Base-by-base conservation (phyloP, 1,284 basidiomycete genomes). In the Grifola frondosa region DNA sequence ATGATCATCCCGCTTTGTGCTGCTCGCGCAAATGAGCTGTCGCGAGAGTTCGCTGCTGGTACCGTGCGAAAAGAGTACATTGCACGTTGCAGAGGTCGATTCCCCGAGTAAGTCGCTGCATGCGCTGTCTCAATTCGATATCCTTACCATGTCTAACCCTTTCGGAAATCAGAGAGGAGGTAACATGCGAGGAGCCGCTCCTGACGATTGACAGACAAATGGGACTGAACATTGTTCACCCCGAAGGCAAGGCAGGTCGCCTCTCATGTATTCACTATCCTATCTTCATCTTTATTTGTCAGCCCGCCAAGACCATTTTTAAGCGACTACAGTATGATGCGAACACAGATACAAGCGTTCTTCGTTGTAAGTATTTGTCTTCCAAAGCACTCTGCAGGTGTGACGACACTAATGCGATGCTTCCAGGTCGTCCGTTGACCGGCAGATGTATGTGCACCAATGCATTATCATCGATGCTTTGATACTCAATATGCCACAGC, bases 151-250 rank as follows among this genome's bases (percentile, higher is more conserved):
- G n/a, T n/a, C n/a, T 5, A 21, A 24, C 19, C 12, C n/a, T 13
- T 34, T 4, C 19, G 13, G 6, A 26, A 21, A 10, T n/a, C 41
- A 93, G 91, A 25, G 87, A 78, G 41, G 87, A 93, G 59, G 68
- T 93, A 20, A 67, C 77, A 1, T 95, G 94, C 53, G 89, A 94
- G 54, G 75, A 96, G 60, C 92, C 94, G 1, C 71, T 99, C 12
- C 67, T 99, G 41, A 93, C 91, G 0, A 84, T 98, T 4, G 97
- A 99, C 67, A 76, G 95, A 37, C 95, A 97, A 62, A 94, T 94
- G 84, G 95, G 95, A 4, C 67, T 97, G 35, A 97, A 96, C 54
- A 88, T 97, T 37, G 91, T 98, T 19, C 91, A 96, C 61, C 91
- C 92, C 0, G 84, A 95, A 52, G 95, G 94, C 37, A 93, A 96